These are phyloP conservation scores for Phylloporus scabripes DNA, from an alignment of 768 basidiomycete genomes.

Conservation along the genomic window DNA sequence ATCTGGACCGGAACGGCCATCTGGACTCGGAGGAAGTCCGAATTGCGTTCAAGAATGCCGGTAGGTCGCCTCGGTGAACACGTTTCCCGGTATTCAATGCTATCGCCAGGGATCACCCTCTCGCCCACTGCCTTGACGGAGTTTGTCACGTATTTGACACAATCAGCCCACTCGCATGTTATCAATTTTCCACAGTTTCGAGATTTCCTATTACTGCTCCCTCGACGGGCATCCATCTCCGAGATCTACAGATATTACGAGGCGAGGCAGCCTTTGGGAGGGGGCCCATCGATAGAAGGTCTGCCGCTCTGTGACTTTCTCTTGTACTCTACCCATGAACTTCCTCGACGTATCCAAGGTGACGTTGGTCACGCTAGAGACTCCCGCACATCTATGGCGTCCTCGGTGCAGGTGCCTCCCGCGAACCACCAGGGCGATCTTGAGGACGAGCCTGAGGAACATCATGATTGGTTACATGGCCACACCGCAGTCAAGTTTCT, in stretches of 20 bases:
- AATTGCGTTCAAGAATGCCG: conserved; percentile 64
- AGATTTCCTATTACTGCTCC: conserved; percentile 83
- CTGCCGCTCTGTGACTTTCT: conserved; percentile 18
- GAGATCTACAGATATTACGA: conserved; percentile 88
- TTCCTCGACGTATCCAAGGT: conserved; percentile 42
- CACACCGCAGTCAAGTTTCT: conserved; percentile 83
- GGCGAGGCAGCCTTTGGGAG: conserved; percentile 55
- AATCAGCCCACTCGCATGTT: conserved; percentile 60
- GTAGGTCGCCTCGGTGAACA: conserved; percentile 36
- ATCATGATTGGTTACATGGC: conserved; percentile 57
- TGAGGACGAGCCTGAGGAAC: conserved; percentile 57
- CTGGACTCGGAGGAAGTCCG: conserved; percentile 62
- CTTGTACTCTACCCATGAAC: conserved; percentile 15
- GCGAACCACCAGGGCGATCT: conserved; percentile 35
- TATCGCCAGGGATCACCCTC: conserved; percentile 59
- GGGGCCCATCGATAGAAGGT: conserved; percentile 86
- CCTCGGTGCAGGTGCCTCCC: conserved; percentile 12
- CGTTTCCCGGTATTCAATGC: conserved; percentile 14
- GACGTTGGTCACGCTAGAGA: conserved; percentile 77
- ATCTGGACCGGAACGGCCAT: conserved; percentile 82
- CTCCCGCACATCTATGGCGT: conserved; percentile 40
- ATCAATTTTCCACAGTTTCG: conserved; percentile 84
- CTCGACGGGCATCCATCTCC: conserved; percentile 69
- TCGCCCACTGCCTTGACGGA: conserved; percentile 67
- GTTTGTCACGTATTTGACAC: conserved; percentile 74